phyloP scores from a whole-genome alignment of 2,329 filamentous ascomycete species.

The Dothistroma pini region DNA sequence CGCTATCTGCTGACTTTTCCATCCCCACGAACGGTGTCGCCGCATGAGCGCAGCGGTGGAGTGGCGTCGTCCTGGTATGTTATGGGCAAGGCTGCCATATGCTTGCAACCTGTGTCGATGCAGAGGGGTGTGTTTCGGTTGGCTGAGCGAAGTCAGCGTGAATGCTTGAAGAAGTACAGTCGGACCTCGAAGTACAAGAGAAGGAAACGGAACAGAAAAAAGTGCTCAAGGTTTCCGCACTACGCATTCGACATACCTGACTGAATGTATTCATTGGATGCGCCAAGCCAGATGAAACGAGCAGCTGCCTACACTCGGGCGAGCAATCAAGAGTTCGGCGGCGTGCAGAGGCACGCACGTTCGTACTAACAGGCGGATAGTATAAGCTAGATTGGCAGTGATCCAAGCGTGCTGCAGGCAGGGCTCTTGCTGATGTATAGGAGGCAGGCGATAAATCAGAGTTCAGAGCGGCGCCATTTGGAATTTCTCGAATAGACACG shows the following conservation, averaged over 20 bases:
- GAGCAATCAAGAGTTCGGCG: not conserved
- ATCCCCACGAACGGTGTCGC: constrained; percentile 16
- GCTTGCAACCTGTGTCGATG: not conserved
- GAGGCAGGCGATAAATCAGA: constrained; percentile 11
- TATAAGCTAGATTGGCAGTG: constrained; percentile 16
- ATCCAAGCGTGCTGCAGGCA: constrained; percentile 14
- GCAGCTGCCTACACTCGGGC: constrained; percentile 6
- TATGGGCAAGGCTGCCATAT: not conserved
- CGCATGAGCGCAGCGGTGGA: not conserved
- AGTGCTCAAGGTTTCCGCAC: constrained; percentile 3
- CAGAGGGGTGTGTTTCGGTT: not conserved
- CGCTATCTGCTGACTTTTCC: constrained; percentile 19
- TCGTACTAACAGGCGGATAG: constrained; percentile 11
- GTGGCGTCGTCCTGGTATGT: not conserved
- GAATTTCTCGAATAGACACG: constrained; percentile 9
- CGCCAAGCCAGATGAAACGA: constrained; percentile 10
- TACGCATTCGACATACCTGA: constrained; percentile 8
- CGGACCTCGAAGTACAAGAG: not conserved
- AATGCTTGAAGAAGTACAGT: not conserved
- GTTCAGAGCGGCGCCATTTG: constrained; percentile 11
- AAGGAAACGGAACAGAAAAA: not conserved
- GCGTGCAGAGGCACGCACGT: constrained; percentile 1
- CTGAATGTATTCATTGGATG: constrained; percentile 7
- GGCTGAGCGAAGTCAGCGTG: not conserved
- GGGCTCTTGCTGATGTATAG: constrained; percentile 15